A percentile compares a stretch with the other conserved stretches of the same genome.
phyloP scores from a whole-genome alignment of 108 stramenopile genomes.

The Skeletonema grethae region DNA sequence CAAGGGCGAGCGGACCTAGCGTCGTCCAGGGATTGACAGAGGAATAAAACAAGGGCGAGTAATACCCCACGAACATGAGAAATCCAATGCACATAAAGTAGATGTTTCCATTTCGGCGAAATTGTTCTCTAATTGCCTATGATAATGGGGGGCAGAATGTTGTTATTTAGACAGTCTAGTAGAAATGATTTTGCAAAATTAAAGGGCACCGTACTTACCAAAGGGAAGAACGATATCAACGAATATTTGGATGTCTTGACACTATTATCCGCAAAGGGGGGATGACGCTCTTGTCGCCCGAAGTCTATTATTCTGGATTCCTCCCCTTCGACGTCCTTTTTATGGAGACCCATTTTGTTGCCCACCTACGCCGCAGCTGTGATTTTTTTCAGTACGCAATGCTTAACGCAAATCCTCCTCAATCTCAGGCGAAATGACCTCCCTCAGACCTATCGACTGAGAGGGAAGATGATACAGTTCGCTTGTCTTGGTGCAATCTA shows the following conservation, averaged over 20 bases:
- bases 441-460: no score
- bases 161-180: no score
- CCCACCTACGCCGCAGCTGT: background rate
- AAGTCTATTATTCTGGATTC: conserved; percentile 40
- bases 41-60: conserved; percentile 80
- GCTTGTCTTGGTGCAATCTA: no score
- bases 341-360: conserved; percentile 2
- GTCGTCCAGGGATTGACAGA: conserved; percentile 95
- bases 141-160: background rate
- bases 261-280: conserved; percentile 47
- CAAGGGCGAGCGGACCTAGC: conserved; percentile 86
- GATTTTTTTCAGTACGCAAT: no score
- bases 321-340: conserved; percentile 13
- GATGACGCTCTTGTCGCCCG: conserved; percentile 34
- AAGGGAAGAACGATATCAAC: conserved; percentile 64
- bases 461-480: no score
- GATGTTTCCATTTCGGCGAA: conserved; percentile 91
- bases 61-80: conserved; percentile 93
- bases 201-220: conserved; percentile 62
- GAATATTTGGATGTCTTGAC: conserved; percentile 73
- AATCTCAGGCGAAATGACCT: background rate
- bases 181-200: no score
- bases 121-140: conserved; percentile 80
- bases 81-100: conserved; percentile 94
- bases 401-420: no score